Evolutionary conservation across 2,329 filamentous ascomycete species (phyloP), one percentile per base, ranked within the genome.

Genomic region (Xylogone sp.): DNA sequence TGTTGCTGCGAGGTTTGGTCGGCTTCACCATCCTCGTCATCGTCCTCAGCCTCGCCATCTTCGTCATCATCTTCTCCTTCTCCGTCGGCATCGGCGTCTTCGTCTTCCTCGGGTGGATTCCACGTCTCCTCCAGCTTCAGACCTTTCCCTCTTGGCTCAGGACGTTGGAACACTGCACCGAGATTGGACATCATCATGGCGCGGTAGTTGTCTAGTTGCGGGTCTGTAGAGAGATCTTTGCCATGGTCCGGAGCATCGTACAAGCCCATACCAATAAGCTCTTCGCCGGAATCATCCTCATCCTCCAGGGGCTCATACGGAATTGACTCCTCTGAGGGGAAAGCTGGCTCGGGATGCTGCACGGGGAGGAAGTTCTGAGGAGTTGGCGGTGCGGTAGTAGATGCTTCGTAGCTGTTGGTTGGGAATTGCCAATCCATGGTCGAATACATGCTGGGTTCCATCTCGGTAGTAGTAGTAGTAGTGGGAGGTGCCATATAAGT

Each of bases 111-210:
- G 1, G 84, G 86, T 18, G 78, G 88, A 67, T 82, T 86, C 87
- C 79, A 93, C 0, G 87, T 88, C 66, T 92, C 88, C 68, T 93
- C 88, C 3, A 94, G 73, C 66, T 91, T 93, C 59, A 93, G 72
- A 0, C 88, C 88, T 67, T 90, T 89, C 52, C 88, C 87, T 18
- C 72, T 75, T 2, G 78, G 72, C 56, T 77, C 75, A 0, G 68
- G 58, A 6, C 64, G 64, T 42, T 72, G 69, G 58, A 75, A 76
- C 1, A 73, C 66, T 7, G 78, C 70, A 21, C 78, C 78, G 45
- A 84, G 75, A 39, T 27, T 27, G 31, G 74, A 76, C 51, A 81
- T 75, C 21, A 78, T 78, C 4, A 59, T 50, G 3, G 75, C 75
- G 46, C 75, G 66, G 69, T 83, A 76, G 69, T 79, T 75, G 68